Base-by-base conservation (phyloP, 2,329 filamentous ascomycete genomes). In the Beauveria sp. region DNA sequence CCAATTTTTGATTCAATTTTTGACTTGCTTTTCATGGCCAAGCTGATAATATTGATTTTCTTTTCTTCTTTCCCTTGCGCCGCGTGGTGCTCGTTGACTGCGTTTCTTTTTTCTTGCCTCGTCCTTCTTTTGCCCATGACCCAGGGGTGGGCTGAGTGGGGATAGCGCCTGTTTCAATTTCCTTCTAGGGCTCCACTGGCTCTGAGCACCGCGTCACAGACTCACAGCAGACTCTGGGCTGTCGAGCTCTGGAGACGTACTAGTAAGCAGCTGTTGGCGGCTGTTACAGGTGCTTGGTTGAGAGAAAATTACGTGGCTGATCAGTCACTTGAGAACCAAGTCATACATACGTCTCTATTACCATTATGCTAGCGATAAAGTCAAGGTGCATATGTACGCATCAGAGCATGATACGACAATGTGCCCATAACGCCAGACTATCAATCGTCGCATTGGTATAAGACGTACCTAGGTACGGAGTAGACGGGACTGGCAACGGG, bases 101-200 rank as follows among this genome's bases (percentile, higher is more conserved):
- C 31, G 10, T 34, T 50, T 58, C 40, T 40, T 40, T 42, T 42
- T 40, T 50, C 34, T 59, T 16, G 34, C 18, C 34, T 59, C 34
- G 31, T 28, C 26, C 18, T 12, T 40, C 20, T 50, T 49, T 45
- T 50, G 26, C n/a, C n/a, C 31, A 34, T 46, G 28, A 10, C 6
- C 18, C 38, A 5, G 49, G 58, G 64, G 66, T 66, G 64, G 49
- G 61, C 60, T 67, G 64, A 66, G 67, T 66, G 58, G 58, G 59
- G 58, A 51, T 61, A 52, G 62, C 60, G 62, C 53, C 62, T 61
- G 62, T 63, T 63, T 63, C 62, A 63, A 63, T 63, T 63, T 63
- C 62, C 58, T 51, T 48, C 51, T 16, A 28, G 31, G 42, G 26
- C 62, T 42, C 58, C 34, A 49, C 56, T 22, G 24, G 24, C 43